phyloP scores from a whole-genome alignment of 768 basidiomycete species.

The Leccinum longicurvipes region DNA sequence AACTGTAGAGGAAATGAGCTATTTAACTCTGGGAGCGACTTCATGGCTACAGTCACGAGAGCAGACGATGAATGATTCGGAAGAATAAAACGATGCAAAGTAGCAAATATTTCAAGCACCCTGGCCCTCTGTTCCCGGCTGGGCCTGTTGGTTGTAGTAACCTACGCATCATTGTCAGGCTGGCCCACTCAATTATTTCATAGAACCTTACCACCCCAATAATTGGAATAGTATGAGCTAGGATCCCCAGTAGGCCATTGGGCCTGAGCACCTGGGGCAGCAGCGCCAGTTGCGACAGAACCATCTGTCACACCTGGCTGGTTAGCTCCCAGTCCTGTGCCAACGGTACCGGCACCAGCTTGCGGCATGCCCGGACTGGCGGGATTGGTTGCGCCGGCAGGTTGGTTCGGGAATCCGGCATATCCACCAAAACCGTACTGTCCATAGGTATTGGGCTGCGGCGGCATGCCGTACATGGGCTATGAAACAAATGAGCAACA shows the following conservation, averaged over 20 bases:
- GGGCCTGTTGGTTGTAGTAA: conserved; percentile 78
- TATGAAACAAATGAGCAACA: conserved; percentile 25
- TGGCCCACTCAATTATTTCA: background rate
- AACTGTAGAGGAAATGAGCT: conserved; percentile 16
- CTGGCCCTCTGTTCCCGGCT: conserved; percentile 56
- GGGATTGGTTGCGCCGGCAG: conserved; percentile 46
- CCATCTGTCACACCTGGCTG: conserved; percentile 58
- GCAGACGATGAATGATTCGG: conserved; percentile 23
- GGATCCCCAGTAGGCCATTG: conserved; percentile 79
- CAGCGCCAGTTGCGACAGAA: conserved; percentile 44
- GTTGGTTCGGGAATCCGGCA: conserved; percentile 63
- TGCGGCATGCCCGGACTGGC: conserved; percentile 49
- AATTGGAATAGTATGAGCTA: conserved; percentile 73
- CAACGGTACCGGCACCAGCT: conserved; percentile 52
- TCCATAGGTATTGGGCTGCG: conserved; percentile 75
- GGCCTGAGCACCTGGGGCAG: conserved; percentile 59
- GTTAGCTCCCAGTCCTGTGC: conserved; percentile 50
- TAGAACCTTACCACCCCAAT: conserved; percentile 69
- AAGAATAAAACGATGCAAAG: conserved; percentile 27
- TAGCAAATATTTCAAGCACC: conserved; percentile 29
- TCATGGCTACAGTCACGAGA: conserved; percentile 35
- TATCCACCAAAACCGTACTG: conserved; percentile 74
- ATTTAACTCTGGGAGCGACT: conserved; percentile 18
- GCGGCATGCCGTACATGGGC: conserved; percentile 92
- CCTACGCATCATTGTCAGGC: conserved; percentile 42